Evolutionary conservation across 1,284 basidiomycete genomes (phyloP).

Genomic region (Tausonia pullulans): DNA sequence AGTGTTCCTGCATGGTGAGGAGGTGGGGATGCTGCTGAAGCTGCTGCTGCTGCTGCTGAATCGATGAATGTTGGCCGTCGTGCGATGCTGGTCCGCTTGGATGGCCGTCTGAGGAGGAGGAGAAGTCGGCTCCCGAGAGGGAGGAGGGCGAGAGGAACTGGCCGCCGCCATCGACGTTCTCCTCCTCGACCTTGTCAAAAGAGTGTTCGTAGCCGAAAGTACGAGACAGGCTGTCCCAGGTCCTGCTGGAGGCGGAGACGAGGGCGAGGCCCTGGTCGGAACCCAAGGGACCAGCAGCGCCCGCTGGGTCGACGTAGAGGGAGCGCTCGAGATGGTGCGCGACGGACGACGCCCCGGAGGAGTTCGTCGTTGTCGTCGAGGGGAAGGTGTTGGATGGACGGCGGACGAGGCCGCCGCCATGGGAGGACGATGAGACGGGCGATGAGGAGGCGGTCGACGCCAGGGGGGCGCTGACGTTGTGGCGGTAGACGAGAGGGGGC

Average conservation of each 20-base stretch:
- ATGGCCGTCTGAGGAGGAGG: too few species aligned
- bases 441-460: neutral
- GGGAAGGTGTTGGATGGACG: neutral
- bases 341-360: neutral
- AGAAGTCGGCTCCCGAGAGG: too few species aligned
- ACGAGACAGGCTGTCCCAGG: neutral
- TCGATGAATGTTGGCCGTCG: too few species aligned
- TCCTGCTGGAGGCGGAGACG: neutral
- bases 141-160: too few species aligned
- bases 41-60: too few species aligned
- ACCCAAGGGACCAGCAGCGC: neutral
- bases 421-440: neutral
- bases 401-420: neutral
- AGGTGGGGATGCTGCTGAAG: too few species aligned
- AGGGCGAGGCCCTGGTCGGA: neutral
- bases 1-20: too few species aligned
- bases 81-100: too few species aligned
- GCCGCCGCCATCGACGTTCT: too few species aligned
- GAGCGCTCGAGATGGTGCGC: neutral
- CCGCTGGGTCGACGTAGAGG: neutral
- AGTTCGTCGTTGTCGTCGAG: neutral
- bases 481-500: neutral
- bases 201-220: neutral
- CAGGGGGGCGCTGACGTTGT: neutral
- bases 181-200: neutral